Evolutionary conservation across 2,329 filamentous ascomycete genomes (phyloP), one percentile per base, ranked within the genome.

Genomic region (Penicillium sp.): DNA sequence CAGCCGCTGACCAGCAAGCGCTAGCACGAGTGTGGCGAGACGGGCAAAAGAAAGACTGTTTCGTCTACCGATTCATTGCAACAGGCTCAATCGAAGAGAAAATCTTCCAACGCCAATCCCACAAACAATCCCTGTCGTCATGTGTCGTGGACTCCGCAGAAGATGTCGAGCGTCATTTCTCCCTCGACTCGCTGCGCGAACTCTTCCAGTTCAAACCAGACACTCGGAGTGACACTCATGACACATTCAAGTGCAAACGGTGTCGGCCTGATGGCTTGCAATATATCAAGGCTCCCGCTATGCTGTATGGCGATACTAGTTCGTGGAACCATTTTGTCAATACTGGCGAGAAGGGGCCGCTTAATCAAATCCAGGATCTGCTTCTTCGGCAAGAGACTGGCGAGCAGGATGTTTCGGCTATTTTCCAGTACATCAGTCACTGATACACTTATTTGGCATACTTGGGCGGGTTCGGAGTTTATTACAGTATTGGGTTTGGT

Each of bases 291-390:
- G 91, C 93, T 1, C 90, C 90, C 4, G 94, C 94, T 1, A 93
- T 97, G 88, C 79, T 99, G 59, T 99, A 99, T 70, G 94, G 94
- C 52, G 94, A 99, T 70, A 97, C 94, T 23, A 97, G 92, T 76
- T 93, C 91, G n/a, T 99, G 94, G 94, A 99, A 99, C 70, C 94
- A 99, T 75, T 96, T 97, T 77, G 85, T 89, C 43, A 97, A 96
- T 68, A 85, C 87, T 61, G 85, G 85, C 4, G 83, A 83, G 63
- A 77, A 79, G 6, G 85, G 86, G 0, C 88, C 86, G 0, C 76
- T 99, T 70, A 84, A 86, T 62, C 83, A 84, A 59, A 99, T 99
- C 58, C 93, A 99, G 75, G 94, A 99, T 78, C 76, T 97, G 71
- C 72, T 99, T 70, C 79, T 99, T 49, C 84, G 93, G 63, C 94